Evolutionary conservation across 768 basidiomycete species (phyloP).

Genomic region (Macrolepiota dolichaula): DNA sequence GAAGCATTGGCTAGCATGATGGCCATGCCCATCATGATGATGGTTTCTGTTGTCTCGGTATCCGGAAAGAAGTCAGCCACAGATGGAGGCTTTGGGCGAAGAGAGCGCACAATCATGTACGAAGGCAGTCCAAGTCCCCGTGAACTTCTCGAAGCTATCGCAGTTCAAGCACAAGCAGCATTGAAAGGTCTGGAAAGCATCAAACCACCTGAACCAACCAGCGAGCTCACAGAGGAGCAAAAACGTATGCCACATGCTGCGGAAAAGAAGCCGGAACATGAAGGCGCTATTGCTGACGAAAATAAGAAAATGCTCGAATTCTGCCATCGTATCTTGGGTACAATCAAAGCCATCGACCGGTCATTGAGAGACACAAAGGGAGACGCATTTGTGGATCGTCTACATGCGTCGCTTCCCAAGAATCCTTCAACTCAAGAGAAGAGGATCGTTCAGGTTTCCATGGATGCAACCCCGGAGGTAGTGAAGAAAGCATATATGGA

Average conservation of each 20-base stretch:
- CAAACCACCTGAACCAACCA: conserved; percentile 43
- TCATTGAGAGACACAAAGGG: conserved; percentile 90
- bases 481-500: conserved; percentile 69
- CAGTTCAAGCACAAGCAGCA: conserved; percentile 90
- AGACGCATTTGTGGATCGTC: conserved; percentile 74
- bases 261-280: conserved; percentile 62
- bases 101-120: conserved; percentile 83
- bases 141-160: conserved; percentile 87
- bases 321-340: conserved; percentile 81
- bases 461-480: conserved; percentile 57
- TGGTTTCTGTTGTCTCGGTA: conserved; percentile 62
- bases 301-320: conserved; percentile 76
- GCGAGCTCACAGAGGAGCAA: conserved; percentile 85
- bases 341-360: conserved; percentile 82
- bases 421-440: conserved; percentile 42
- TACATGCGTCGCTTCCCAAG: conserved; percentile 74
- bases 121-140: conserved; percentile 90
- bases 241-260: conserved; percentile 76
- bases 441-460: background rate
- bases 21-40: conserved; percentile 96
- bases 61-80: conserved; percentile 48
- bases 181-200: conserved; percentile 79
- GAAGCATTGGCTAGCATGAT: conserved; percentile 94
- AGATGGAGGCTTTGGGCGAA: conserved; percentile 46
- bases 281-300: conserved; percentile 56